These are phyloP conservation scores for Chaetomiaceae sp. DNA, from an alignment of 2,329 filamentous ascomycete genomes.

Conservation along the genomic window DNA sequence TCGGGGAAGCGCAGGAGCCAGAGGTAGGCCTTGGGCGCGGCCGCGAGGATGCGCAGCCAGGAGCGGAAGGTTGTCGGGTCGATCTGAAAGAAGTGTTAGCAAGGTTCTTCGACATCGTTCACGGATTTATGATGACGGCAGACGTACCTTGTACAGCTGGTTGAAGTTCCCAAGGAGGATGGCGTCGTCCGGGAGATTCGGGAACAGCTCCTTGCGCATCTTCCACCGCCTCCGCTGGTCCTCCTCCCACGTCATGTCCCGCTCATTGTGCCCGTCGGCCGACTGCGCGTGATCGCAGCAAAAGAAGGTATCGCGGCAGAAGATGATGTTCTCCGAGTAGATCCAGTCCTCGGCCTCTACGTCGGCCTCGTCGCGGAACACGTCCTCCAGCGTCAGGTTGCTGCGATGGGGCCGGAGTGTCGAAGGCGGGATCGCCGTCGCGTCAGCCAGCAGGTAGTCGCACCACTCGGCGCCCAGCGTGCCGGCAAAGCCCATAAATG, in stretches of 20 bases:
- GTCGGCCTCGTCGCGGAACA: constrained; percentile 61
- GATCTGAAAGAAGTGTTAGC: constrained; percentile 55
- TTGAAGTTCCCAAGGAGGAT: constrained; percentile 98
- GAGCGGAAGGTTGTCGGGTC: constrained; percentile 94
- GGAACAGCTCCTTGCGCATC: constrained; percentile 92
- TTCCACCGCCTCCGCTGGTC: constrained; percentile 80
- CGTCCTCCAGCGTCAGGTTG: constrained; percentile 70
- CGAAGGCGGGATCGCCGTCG: constrained; percentile 75
- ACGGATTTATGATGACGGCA: neutral
- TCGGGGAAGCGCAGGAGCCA: constrained; percentile 98
- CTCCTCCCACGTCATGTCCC: constrained; percentile 70
- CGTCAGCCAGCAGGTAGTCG: constrained; percentile 90
- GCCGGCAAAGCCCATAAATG: constrained; percentile 98
- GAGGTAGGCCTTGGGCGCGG: constrained; percentile 79
- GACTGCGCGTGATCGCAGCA: constrained; percentile 96
- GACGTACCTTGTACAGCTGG: constrained; percentile 87
- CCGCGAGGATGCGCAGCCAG: constrained; percentile 86
- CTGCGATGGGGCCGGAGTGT: constrained; percentile 76
- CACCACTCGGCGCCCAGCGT: constrained; percentile 97
- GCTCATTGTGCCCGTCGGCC: constrained; percentile 62
- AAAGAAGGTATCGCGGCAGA: constrained; percentile 92
- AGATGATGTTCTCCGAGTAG: constrained; percentile 95
- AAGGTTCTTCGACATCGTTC: neutral
- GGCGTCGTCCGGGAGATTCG: constrained; percentile 70
- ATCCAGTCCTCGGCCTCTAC: constrained; percentile 76